phyloP scores from a whole-genome alignment of 2,329 filamentous ascomycete species.

The Fusarium miscanthi region DNA sequence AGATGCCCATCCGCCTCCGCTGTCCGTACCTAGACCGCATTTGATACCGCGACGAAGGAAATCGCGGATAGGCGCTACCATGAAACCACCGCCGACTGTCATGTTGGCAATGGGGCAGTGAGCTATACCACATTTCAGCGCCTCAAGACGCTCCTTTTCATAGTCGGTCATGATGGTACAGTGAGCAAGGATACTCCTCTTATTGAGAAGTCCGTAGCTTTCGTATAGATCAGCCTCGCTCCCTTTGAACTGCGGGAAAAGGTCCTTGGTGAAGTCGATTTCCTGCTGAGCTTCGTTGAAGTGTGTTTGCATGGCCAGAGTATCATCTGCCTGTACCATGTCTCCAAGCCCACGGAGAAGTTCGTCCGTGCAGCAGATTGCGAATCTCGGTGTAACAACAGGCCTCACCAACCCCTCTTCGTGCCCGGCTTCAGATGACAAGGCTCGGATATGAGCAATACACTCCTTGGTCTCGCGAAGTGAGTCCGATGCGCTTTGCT shows the following conservation, averaged over 20 bases:
- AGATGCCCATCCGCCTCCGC: conserved; percentile 20
- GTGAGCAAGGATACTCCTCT: conserved; percentile 10
- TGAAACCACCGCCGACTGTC: conserved; percentile 15
- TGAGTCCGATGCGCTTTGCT: background rate
- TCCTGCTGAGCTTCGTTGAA: conserved; percentile 28
- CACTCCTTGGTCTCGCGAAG: conserved; percentile 11
- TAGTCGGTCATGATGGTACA: conserved; percentile 23
- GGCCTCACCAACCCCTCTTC: conserved; percentile 2
- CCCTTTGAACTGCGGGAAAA: conserved; percentile 11
- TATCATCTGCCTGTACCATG: conserved; percentile 1
- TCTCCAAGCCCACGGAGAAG: conserved; percentile 14
- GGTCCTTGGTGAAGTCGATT: background rate
- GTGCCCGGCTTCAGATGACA: background rate
- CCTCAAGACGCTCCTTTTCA: background rate
- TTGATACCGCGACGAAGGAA: conserved; percentile 9
- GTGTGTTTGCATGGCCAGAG: conserved; percentile 16
- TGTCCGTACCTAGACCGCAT: conserved; percentile 8
- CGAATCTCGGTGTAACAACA: conserved; percentile 17
- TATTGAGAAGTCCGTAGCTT: conserved; percentile 12
- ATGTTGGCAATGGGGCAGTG: conserved; percentile 24
- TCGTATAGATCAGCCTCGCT: conserved; percentile 21
- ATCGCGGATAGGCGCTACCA: conserved; percentile 16
- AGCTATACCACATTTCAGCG: background rate
- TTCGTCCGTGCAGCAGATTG: conserved; percentile 19
- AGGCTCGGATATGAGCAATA: background rate